Evolutionary conservation across 106 monocot genomes (phyloP).

Genomic region (Allium cepa): DNA sequence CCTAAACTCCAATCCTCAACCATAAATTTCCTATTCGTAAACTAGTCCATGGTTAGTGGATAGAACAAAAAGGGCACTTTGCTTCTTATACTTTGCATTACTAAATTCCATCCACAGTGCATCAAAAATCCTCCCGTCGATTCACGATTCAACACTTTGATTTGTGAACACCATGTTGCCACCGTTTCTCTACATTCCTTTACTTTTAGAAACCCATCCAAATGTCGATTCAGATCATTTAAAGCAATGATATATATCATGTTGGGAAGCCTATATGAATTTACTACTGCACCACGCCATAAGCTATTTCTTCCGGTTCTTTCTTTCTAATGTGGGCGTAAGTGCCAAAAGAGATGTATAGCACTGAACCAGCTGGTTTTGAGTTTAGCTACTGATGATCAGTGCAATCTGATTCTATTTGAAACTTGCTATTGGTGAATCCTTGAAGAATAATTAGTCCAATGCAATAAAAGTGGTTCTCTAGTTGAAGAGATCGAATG

Average conservation of each 20-base stretch:
- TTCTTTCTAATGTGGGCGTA: slow-evolving; percentile 45
- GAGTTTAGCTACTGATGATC: slow-evolving; percentile 40
- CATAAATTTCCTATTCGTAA: slow-evolving; percentile 59
- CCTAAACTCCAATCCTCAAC: slow-evolving; percentile 45
- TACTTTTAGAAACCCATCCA: slow-evolving; percentile 27
- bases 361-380: slow-evolving; percentile 28
- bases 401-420: slow-evolving; percentile 55
- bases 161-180: slow-evolving; percentile 59
- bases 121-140: slow-evolving; percentile 53
- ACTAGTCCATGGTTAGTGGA: slow-evolving; percentile 73
- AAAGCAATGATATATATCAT: slow-evolving; percentile 37
- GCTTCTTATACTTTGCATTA: slow-evolving; percentile 47
- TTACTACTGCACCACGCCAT: slow-evolving; percentile 28
- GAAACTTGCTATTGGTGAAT: slow-evolving; percentile 22
- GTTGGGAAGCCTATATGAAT: slow-evolving; percentile 57
- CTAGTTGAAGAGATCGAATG: slow-evolving; percentile 23
- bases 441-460: slow-evolving; percentile 47
- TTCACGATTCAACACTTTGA: slow-evolving; percentile 36
- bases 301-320: slow-evolving; percentile 52
- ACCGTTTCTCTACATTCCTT: slow-evolving; percentile 19
- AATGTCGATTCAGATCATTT: slow-evolving; percentile 38
- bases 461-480: slow-evolving; percentile 55
- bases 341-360: slow-evolving; percentile 84
- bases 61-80: slow-evolving; percentile 50
- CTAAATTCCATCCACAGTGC: slow-evolving; percentile 82